These are phyloP conservation scores for Fusarium kyushuense DNA, from an alignment of 2,329 filamentous ascomycete species.

Conservation along the genomic window DNA sequence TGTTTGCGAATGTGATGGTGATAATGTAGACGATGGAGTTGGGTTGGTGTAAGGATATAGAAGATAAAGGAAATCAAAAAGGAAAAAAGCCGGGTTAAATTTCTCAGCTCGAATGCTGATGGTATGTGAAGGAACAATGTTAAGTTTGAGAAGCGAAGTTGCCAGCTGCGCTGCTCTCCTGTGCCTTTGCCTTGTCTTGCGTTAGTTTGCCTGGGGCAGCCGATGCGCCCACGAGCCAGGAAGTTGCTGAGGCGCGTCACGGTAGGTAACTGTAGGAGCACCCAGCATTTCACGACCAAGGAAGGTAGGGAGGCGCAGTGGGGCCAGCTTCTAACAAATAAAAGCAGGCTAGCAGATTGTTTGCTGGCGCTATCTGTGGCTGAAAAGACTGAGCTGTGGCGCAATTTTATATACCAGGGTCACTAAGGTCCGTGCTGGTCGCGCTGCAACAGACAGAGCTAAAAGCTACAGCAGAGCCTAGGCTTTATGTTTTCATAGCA, in stretches of 20 bases:
- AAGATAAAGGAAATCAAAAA: slow-evolving; percentile 6
- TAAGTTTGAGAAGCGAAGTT: slow-evolving; percentile 40
- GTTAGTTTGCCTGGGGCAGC: slow-evolving; percentile 37
- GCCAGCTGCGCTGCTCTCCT: slow-evolving; percentile 33
- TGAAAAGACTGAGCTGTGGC: slow-evolving; percentile 20
- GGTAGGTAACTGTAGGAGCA: slow-evolving; percentile 34
- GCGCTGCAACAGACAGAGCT: slow-evolving; percentile 41
- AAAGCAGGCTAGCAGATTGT: not conserved
- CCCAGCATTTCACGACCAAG: slow-evolving; percentile 28
- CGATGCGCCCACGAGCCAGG: slow-evolving; percentile 41
- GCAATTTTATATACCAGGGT: not conserved
- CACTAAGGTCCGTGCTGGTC: slow-evolving; percentile 35
- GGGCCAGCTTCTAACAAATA: slow-evolving; percentile 1
- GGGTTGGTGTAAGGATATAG: slow-evolving; percentile 2
- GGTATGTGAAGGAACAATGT: slow-evolving; percentile 26
- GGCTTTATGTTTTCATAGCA: slow-evolving; percentile 40
- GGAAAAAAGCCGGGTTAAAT: slow-evolving; percentile 3
- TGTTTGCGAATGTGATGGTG: slow-evolving; percentile 34
- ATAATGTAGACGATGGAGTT: slow-evolving; percentile 24
- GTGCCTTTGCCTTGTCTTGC: slow-evolving; percentile 35
- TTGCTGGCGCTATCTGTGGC: slow-evolving; percentile 23
- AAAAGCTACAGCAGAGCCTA: slow-evolving; percentile 24
- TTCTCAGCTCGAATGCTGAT: slow-evolving; percentile 18
- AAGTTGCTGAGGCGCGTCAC: slow-evolving; percentile 46
- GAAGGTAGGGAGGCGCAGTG: slow-evolving; percentile 20